These are phyloP conservation scores for Xylaria polymorpha DNA, from an alignment of 2,329 filamentous ascomycete species.

Conservation along the genomic window DNA sequence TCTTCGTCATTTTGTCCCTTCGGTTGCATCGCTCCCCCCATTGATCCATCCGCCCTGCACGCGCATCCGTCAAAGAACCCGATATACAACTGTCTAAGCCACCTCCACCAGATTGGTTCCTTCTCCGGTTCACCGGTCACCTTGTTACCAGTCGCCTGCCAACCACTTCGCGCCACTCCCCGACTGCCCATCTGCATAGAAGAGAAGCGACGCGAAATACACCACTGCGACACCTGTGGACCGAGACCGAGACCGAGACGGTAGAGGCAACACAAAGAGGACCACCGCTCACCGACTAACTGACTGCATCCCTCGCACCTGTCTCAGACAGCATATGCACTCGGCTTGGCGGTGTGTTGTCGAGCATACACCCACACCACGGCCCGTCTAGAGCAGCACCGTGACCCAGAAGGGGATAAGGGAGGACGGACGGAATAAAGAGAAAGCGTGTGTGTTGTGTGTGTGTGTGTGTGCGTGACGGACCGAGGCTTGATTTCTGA, in stretches of 20 bases:
- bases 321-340: conserved; percentile 18
- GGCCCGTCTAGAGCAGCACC: background rate
- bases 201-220: background rate
- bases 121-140: conserved; percentile 19
- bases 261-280: conserved; percentile 6
- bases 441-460: conserved; percentile 10
- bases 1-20: background rate
- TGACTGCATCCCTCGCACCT: conserved; percentile 20
- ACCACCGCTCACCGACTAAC: conserved; percentile 15
- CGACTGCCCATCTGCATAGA: background rate
- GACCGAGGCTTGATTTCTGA: background rate
- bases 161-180: conserved; percentile 13
- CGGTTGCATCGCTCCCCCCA: background rate
- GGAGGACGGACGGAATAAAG: background rate
- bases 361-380: conserved; percentile 26
- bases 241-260: background rate
- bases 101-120: conserved; percentile 17
- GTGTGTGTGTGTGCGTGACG: conserved; percentile 28
- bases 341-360: conserved; percentile 12
- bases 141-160: conserved; percentile 9
- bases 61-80: conserved; percentile 7
- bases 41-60: background rate
- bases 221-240: background rate
- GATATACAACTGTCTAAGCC: conserved; percentile 10
- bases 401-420: background rate